A percentile compares a stretch with the other conserved stretches of the same genome.
Conservation (phyloP, 805 yeast genomes). For the Candida ficus region DNA sequence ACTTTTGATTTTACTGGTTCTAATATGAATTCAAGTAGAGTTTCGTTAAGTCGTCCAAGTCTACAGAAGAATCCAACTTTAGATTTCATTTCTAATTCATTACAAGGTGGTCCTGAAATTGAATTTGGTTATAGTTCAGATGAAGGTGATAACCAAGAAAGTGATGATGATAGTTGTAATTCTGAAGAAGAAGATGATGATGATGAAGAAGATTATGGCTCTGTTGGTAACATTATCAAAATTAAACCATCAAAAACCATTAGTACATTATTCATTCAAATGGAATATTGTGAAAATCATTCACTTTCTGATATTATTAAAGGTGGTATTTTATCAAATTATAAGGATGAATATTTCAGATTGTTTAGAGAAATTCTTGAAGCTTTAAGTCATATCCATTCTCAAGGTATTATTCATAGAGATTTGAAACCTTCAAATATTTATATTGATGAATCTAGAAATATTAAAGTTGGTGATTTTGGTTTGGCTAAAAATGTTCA, state of each 20-base stretch:
- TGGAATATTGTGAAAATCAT: constrained; percentile 97
- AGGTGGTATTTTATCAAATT: constrained; percentile 62
- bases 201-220: constrained; percentile 3
- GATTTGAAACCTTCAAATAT: constrained; percentile 95
- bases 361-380: constrained; percentile 82
- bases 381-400: constrained; percentile 85
- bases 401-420: constrained; percentile 91
- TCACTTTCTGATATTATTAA: constrained; percentile 79
- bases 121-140: constrained; percentile 41
- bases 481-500: constrained; percentile 93
- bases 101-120: constrained; percentile 46
- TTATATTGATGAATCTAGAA: constrained; percentile 84
- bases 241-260: constrained; percentile 29
- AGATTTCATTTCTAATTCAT: constrained; percentile 66
- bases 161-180: constrained; percentile 18
- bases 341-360: constrained; percentile 85
- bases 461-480: constrained; percentile 93
- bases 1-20: constrained; percentile 9
- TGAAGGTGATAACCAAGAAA: constrained; percentile 17
- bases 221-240: constrained; percentile 10
- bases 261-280: constrained; percentile 87
- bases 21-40: constrained; percentile 3
- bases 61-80: constrained; percentile 33
- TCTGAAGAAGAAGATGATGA: constrained; percentile 11
- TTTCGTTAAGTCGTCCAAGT: constrained; percentile 21